Evolutionary conservation across 2,329 filamentous ascomycete genomes (phyloP).

Genomic region (Beauveria sp.): DNA sequence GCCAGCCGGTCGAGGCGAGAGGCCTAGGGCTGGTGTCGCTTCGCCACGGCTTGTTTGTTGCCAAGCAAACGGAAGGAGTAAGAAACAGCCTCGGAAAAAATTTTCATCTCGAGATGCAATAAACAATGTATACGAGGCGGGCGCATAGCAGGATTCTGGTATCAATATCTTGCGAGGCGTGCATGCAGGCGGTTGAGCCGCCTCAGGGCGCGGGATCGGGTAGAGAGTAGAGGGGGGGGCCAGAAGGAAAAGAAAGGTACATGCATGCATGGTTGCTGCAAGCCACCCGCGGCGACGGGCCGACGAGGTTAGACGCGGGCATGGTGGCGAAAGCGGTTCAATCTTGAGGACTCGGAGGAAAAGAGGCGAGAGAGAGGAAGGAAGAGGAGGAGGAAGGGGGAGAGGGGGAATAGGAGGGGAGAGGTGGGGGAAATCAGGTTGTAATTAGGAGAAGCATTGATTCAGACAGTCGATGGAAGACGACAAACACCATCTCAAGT

Average conservation of each 20-base stretch:
- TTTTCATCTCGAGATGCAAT: not conserved
- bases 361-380: not conserved
- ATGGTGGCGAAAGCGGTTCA: not conserved
- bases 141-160: not conserved
- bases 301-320: slow-evolving; percentile 4
- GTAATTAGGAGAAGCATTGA: not conserved
- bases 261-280: not conserved
- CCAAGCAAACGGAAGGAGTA: not conserved
- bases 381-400: not conserved
- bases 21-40: slow-evolving; percentile 1
- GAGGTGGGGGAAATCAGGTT: not conserved
- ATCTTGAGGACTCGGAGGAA: not conserved
- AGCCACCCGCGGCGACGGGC: slow-evolving; percentile 7
- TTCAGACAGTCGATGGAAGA: not conserved
- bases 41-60: slow-evolving; percentile 7
- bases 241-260: too few relatives aligned
- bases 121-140: not conserved
- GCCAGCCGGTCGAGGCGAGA: not conserved
- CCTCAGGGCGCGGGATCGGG: not conserved
- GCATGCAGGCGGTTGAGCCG: not conserved
- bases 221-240: too few relatives aligned
- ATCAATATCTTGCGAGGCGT: slow-evolving; percentile 5
- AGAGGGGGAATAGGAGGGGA: not conserved
- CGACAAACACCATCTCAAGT: too few relatives aligned
- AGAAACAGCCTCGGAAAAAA: not conserved